Percentiles rank a stretch among this genome's conserved stretches.
phyloP scores from a whole-genome alignment of 2,329 filamentous ascomycete species.

The Aureobasidium sp. region DNA sequence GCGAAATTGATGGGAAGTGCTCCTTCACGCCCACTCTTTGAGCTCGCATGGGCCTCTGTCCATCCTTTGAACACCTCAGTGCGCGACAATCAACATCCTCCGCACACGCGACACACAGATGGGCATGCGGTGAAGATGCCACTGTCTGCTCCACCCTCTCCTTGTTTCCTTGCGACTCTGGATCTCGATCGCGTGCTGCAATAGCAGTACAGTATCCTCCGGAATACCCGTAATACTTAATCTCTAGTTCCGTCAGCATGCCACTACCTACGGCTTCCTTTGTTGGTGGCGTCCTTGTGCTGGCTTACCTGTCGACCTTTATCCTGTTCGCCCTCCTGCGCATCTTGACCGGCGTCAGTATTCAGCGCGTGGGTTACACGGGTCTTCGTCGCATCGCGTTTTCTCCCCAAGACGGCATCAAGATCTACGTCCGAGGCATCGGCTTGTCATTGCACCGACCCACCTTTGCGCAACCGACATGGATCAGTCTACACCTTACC shows the following conservation, averaged over 20 bases:
- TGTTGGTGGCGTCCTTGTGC: conserved; percentile 73
- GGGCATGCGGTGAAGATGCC: conserved; percentile 6
- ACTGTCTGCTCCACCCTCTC: neutral
- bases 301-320: conserved; percentile 86
- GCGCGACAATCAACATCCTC: neutral
- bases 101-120: neutral
- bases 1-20: neutral
- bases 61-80: neutral
- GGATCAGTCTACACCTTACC: conserved; percentile 82
- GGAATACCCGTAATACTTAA: neutral
- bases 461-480: conserved; percentile 94
- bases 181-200: conserved; percentile 1
- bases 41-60: neutral
- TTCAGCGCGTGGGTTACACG: conserved; percentile 89
- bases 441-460: conserved; percentile 85
- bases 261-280: conserved; percentile 54
- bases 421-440: conserved; percentile 81
- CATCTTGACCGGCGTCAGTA: conserved; percentile 87
- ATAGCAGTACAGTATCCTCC: neutral
- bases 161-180: neutral
- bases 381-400: conserved; percentile 88
- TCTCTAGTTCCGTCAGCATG: conserved; percentile 28
- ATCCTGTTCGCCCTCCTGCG: conserved; percentile 88
- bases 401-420: conserved; percentile 78
- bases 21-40: neutral